These are phyloP conservation scores for Rosa lucieae DNA, from an alignment of 306 rosid genomes.

Conservation along the genomic window DNA sequence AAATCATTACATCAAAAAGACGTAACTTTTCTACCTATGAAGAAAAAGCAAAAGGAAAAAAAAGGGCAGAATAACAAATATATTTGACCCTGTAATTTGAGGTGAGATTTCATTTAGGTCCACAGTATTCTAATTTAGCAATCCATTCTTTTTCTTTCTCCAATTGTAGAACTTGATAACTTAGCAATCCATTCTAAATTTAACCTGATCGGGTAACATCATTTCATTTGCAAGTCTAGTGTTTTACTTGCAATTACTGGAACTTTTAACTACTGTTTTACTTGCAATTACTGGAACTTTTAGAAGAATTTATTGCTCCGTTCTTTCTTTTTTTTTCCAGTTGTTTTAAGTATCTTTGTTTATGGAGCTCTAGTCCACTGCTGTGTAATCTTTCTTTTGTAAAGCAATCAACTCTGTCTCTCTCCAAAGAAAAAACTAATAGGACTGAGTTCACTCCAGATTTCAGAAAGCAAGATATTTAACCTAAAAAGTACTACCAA, in stretches of 20 bases:
- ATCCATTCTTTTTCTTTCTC: neutral
- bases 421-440: neutral
- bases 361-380: neutral
- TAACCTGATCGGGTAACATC: neutral
- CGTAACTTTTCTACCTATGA: neutral
- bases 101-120: neutral
- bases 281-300: neutral
- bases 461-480: neutral
- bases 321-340: neutral
- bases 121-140: neutral
- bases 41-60: neutral
- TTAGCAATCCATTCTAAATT: neutral
- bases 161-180: neutral
- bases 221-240: conserved; percentile 1
- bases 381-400: neutral
- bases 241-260: neutral
- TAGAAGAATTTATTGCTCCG: neutral
- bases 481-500: neutral
- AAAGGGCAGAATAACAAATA: neutral
- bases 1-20: neutral
- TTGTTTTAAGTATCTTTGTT: neutral
- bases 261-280: neutral
- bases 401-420: neutral
- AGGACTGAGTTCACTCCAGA: neutral
- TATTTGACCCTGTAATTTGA: neutral